Base-by-base conservation (phyloP, 148 eudicot genomes). In the Beta vulgaris region DNA sequence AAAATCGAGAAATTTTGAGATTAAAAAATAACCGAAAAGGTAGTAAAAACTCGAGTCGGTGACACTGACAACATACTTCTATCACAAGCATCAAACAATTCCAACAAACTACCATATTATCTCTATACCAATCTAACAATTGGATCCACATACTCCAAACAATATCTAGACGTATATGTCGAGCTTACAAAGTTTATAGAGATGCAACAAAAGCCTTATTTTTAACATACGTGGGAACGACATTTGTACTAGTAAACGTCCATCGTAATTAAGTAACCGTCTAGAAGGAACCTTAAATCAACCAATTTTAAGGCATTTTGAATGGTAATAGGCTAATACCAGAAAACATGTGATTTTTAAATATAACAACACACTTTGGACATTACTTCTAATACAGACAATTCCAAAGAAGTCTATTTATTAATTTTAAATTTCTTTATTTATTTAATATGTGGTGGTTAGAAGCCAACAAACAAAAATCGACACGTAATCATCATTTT, bases 401-500 rank as follows among this genome's bases (percentile, higher is more conserved):
- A 81, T 72, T n/a, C 39, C 60, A 7, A 71, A 40, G 13, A 75
- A 71, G 61, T 62, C 48, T 11, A 28, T 29, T 28, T 11, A 23
- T 19, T 37, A 48, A 72, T 70, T 71, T 32, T 16, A 37, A 43
- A 6, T 1, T 43, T 46, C 54, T 26, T 54, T 4, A 29, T 3
- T n/a, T 48, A 23, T 7, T 65, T 54, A 71, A 64, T 75, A 32
- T 65, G 77, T 76, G 80, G 84, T 81, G 21, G 84, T 81, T 76
- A 71, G 77, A 44, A 31, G 29, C 26, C 73, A 81, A 76, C 83
- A 76, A 76, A 72, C 77, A 72, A 12, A 54, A 32, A 76, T 34
- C 3, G 80, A 81, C 83, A 76, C 77, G 80, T 76, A 71, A 81
- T 76, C 76, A 63, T 76, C 43, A 55, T 32, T n/a, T 67, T 64